Percentiles rank a stretch among this genome's conserved stretches.
phyloP scores from a whole-genome alignment of 768 basidiomycete genomes.

The Butyriboletus loyo region DNA sequence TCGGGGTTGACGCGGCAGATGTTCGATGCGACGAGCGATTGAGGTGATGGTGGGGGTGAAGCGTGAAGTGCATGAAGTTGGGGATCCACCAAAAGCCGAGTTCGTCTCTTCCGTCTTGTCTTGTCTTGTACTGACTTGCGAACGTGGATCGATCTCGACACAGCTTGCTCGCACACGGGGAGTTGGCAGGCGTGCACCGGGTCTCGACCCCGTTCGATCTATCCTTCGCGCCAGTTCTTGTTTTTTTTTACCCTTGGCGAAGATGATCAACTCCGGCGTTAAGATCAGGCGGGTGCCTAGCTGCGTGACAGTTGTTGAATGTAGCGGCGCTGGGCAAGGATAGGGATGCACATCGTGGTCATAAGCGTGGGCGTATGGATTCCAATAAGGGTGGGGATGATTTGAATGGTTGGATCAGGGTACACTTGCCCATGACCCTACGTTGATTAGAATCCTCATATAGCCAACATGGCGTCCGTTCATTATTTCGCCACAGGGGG shows the following conservation, averaged over 20 bases:
- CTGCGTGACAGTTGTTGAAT: no score
- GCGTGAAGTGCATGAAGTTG: constrained; percentile 15
- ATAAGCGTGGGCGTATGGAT: no score
- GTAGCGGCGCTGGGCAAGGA: no score
- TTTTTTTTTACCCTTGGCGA: constrained; percentile 74
- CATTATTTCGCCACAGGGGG: background rate
- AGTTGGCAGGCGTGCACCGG: constrained; percentile 62
- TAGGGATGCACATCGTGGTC: no score
- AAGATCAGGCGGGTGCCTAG: constrained; percentile 66
- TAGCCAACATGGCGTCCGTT: background rate
- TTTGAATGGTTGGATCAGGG: no score
- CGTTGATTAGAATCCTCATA: no score
- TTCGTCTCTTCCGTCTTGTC: constrained; percentile 1
- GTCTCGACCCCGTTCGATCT: constrained; percentile 67
- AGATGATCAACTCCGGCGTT: constrained; percentile 59
- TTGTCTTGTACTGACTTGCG: background rate
- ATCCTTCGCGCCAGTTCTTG: constrained; percentile 80
- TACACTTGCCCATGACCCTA: no score
- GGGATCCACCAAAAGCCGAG: constrained; percentile 12
- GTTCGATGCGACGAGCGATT: constrained; percentile 40
- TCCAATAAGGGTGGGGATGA: no score
- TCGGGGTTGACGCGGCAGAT: constrained; percentile 36
- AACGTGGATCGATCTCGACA: background rate
- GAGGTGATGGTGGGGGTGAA: constrained; percentile 48
- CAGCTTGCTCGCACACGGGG: constrained; percentile 68